Evolutionary conservation across 1,284 basidiomycete genomes (phyloP).

Genomic region (Ceratobasidium sp.): DNA sequence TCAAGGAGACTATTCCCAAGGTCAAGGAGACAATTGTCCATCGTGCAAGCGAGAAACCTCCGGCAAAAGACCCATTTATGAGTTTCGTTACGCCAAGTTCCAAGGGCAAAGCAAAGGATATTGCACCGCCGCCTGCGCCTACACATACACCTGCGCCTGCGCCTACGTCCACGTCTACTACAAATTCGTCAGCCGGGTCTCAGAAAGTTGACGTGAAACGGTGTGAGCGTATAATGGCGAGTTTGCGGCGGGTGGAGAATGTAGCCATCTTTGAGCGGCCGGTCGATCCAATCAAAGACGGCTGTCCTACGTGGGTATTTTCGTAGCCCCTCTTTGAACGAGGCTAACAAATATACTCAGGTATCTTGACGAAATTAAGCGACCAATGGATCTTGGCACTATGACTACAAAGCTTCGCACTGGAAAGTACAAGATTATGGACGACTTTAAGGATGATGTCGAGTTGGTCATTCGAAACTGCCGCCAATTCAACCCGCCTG

Average conservation of each 20-base stretch:
- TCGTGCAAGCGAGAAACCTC: conserved; percentile 21
- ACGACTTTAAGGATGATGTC: conserved; percentile 84
- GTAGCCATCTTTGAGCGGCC: conserved; percentile 85
- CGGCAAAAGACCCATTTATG: conserved; percentile 36
- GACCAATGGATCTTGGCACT: conserved; percentile 96
- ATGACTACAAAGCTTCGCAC: conserved; percentile 79
- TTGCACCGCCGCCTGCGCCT: conserved; percentile 43
- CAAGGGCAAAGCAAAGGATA: conserved; percentile 44
- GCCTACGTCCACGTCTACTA: conserved; percentile 33
- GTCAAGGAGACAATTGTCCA: conserved; percentile 7
- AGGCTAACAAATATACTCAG: conserved; percentile 60
- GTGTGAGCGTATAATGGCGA: conserved; percentile 52
- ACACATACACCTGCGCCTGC: conserved; percentile 40
- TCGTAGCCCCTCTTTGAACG: not conserved
- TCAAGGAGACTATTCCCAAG: too few relatives aligned
- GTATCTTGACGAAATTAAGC: conserved; percentile 92
- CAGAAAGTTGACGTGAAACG: conserved; percentile 63
- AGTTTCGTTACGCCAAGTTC: conserved; percentile 21
- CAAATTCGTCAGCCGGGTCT: conserved; percentile 41
- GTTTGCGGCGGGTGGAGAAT: conserved; percentile 75
- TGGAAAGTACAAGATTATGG: conserved; percentile 81
- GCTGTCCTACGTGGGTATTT: conserved; percentile 83
- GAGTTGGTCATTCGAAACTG: conserved; percentile 92
- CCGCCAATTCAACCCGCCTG: conserved; percentile 87
- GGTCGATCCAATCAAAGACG: conserved; percentile 87